Evolutionary conservation across 768 basidiomycete species (phyloP).

Genomic region (Scleroderma citrinum): DNA sequence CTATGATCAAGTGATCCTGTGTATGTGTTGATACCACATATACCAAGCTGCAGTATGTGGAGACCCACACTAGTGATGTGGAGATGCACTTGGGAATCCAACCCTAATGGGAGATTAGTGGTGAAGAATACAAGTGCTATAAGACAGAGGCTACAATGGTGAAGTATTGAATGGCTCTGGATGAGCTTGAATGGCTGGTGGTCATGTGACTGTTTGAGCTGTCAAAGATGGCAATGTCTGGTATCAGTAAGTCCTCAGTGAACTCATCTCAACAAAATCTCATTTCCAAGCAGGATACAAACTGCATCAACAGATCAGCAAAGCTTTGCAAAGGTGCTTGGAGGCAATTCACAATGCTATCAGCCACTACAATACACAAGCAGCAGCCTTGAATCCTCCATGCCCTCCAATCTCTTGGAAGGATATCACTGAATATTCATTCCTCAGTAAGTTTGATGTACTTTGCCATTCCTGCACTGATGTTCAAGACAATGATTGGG

Average conservation of each 20-base stretch:
- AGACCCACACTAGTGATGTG: too few relatives aligned
- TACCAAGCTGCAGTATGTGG: neutral
- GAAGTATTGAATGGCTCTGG: conserved; percentile 27
- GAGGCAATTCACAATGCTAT: conserved; percentile 24
- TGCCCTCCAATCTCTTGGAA: conserved; percentile 9
- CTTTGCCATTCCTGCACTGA: conserved; percentile 1
- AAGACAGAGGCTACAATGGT: neutral
- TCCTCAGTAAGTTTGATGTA: conserved; percentile 14
- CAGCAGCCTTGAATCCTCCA: conserved; percentile 14
- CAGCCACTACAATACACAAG: conserved; percentile 19
- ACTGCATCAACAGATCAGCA: conserved; percentile 26
- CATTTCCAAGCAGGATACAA: too few relatives aligned
- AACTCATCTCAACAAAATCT: too few relatives aligned
- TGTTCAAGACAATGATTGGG: neutral
- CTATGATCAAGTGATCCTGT: neutral
- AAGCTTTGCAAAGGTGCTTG: conserved; percentile 6
- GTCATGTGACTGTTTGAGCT: conserved; percentile 34
- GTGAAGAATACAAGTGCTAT: neutral
- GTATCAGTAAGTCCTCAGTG: too few relatives aligned
- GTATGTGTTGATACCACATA: neutral
- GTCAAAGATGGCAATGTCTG: conserved; percentile 29
- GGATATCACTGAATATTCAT: conserved; percentile 12
- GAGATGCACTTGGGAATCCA: too few relatives aligned
- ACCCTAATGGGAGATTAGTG: neutral
- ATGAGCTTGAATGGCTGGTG: conserved; percentile 29